Conservation (phyloP, 2,329 filamentous ascomycete species). For the Cercospora janseana region DNA sequence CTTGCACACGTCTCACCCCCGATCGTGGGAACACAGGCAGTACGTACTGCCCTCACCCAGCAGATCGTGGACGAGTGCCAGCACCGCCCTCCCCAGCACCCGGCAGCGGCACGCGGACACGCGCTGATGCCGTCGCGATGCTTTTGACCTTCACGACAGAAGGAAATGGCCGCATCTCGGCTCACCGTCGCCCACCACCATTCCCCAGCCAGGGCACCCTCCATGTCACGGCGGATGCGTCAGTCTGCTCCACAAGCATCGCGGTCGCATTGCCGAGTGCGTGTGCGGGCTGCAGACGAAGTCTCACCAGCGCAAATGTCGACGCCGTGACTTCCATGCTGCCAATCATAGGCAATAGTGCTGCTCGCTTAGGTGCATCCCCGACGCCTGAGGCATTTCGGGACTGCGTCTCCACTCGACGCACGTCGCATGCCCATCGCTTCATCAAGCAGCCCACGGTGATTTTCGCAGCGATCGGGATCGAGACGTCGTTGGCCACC, state of each 20-base stretch:
- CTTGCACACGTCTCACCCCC: not conserved
- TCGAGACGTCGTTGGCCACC: not conserved
- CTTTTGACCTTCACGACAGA: not conserved
- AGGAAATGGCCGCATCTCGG: slow-evolving; percentile 2
- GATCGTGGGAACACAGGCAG: slow-evolving; percentile 3
- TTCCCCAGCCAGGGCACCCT: not conserved
- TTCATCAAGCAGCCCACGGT: no score
- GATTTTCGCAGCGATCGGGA: not conserved
- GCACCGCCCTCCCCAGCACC: no score
- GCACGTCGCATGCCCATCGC: not conserved
- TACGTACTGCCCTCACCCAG: not conserved
- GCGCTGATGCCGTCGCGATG: not conserved
- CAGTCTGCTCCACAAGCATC: not conserved
- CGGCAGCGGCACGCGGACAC: no score
- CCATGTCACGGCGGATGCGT: no score
- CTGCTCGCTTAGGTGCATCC: slow-evolving; percentile 1
- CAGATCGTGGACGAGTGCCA: not conserved
- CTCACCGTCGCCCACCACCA: not conserved
- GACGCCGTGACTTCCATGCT: not conserved
- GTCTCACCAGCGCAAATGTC: not conserved
- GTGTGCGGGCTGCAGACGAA: not conserved
- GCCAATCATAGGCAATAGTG: not conserved
- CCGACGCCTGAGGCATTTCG: no score
- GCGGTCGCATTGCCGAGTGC: not conserved
- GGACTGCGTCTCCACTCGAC: no score